Conservation (phyloP, 2,329 filamentous ascomycete genomes). For the Aspergillus nomiae region DNA sequence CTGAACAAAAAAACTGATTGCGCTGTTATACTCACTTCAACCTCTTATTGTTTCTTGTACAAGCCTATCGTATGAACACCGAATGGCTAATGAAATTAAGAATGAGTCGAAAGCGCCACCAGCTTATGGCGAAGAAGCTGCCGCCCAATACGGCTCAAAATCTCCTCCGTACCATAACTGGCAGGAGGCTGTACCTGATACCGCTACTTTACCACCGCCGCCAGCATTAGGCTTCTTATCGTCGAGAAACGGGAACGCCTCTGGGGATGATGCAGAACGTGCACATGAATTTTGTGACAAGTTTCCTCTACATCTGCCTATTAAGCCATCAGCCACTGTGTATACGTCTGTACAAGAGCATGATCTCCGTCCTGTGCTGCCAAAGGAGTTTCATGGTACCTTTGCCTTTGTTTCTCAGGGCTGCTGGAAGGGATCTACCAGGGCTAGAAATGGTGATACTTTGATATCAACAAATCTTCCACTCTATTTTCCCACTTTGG, state of each 20-base stretch:
- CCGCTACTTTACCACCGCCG: conserved; percentile 60
- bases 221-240: conserved; percentile 56
- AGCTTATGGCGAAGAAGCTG: conserved; percentile 14
- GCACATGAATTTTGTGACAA: conserved; percentile 58
- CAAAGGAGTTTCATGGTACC: conserved; percentile 45
- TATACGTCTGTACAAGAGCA: conserved; percentile 46
- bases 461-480: conserved; percentile 58
- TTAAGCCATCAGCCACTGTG: conserved; percentile 44
- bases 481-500: conserved; percentile 55
- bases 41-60: not conserved
- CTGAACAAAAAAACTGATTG: not conserved
- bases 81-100: conserved; percentile 5
- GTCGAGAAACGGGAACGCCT: conserved; percentile 61
- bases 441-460: conserved; percentile 49
- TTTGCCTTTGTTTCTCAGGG: conserved; percentile 38
- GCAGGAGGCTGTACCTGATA: conserved; percentile 61
- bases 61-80: not conserved
- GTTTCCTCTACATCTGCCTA: conserved; percentile 55
- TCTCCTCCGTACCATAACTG: conserved; percentile 64
- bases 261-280: conserved; percentile 54
- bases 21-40: too few relatives aligned
- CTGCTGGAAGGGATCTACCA: conserved; percentile 50
- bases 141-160: conserved; percentile 27
- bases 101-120: conserved; percentile 12
- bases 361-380: conserved; percentile 49